These are phyloP conservation scores for Amanita muscaria DNA, from an alignment of 768 basidiomycete species.

Conservation along the genomic window DNA sequence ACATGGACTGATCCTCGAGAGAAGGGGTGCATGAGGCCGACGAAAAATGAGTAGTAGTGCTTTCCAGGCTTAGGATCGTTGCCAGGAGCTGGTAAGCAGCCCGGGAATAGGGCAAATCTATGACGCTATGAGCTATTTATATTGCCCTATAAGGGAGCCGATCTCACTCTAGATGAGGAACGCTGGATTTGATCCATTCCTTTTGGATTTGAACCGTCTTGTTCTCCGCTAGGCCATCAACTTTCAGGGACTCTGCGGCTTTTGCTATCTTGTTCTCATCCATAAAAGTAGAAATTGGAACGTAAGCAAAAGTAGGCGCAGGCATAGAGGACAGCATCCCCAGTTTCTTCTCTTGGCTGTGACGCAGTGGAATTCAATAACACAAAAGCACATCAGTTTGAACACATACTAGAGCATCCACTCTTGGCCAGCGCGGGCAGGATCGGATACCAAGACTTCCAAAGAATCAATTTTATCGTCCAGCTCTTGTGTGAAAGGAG, in stretches of 20 bases:
- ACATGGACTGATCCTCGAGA: constrained; percentile 36
- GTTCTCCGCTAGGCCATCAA: not conserved
- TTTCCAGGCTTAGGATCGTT: constrained; percentile 13
- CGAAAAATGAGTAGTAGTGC: constrained; percentile 15
- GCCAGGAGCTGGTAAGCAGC: constrained; percentile 5
- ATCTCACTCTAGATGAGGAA: constrained; percentile 15
- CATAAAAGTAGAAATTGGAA: not conserved
- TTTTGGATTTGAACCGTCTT: constrained; percentile 7
- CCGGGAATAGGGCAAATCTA: constrained; percentile 8
- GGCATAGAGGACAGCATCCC: constrained; percentile 11
- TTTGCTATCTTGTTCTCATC: not conserved
- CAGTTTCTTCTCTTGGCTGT: constrained; percentile 8
- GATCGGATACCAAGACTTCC: constrained; percentile 11
- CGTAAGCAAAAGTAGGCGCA: constrained; percentile 3
- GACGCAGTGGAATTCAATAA: not conserved
- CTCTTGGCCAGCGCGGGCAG: constrained; percentile 3
- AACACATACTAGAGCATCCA: constrained; percentile 5
- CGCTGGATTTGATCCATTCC: constrained; percentile 10
- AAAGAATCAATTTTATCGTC: constrained; percentile 19
- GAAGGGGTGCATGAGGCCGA: constrained; percentile 25
- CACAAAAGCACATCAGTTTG: not conserved
- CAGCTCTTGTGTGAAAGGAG: constrained; percentile 11
- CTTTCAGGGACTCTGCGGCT: constrained; percentile 3
- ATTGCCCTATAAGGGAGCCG: no score
- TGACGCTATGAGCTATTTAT: no score